Percentiles rank a stretch among this genome's conserved stretches.
These are phyloP conservation scores for Gnomoniopsis smithogilvyi DNA, from an alignment of 2,329 filamentous ascomycete species.

Conservation along the genomic window DNA sequence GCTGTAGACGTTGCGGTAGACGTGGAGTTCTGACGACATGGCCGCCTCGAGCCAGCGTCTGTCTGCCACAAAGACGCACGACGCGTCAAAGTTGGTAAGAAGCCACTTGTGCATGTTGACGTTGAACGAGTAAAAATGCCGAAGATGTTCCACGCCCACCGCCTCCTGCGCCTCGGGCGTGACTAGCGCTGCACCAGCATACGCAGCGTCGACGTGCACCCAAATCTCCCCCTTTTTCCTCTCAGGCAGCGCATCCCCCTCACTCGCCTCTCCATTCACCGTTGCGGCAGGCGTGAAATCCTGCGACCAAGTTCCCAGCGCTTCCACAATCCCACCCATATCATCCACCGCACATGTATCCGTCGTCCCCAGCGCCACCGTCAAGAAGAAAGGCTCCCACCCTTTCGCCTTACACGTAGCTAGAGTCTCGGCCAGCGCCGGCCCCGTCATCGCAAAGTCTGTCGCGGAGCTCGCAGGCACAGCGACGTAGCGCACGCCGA, in stretches of 20 bases:
- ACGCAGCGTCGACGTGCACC: slow-evolving; percentile 93
- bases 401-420: slow-evolving; percentile 64
- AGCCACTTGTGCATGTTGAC: slow-evolving; percentile 99
- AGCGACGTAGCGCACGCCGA: slow-evolving; percentile 75
- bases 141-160: slow-evolving; percentile 50
- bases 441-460: slow-evolving; percentile 68
- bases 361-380: slow-evolving; percentile 80
- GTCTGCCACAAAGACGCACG: slow-evolving; percentile 74
- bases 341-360: slow-evolving; percentile 86
- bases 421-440: slow-evolving; percentile 58
- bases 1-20: slow-evolving; percentile 67
- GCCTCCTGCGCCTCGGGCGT: slow-evolving; percentile 69
- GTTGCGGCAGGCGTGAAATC: slow-evolving; percentile 11
- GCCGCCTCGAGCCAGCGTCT: slow-evolving; percentile 75
- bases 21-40: slow-evolving; percentile 70
- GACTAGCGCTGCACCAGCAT: slow-evolving; percentile 81
- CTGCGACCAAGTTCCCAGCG: slow-evolving; percentile 34
- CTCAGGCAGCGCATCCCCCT: slow-evolving; percentile 12
- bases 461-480: slow-evolving; percentile 61
- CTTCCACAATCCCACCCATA: slow-evolving; percentile 63
- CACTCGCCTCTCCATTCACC: not conserved
- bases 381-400: slow-evolving; percentile 83
- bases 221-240: slow-evolving; percentile 56
- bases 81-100: slow-evolving; percentile 86
- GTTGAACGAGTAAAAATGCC: slow-evolving; percentile 81